These are phyloP conservation scores for Zygoascus ofunaensis DNA, from an alignment of 805 yeast species.

Conservation along the genomic window DNA sequence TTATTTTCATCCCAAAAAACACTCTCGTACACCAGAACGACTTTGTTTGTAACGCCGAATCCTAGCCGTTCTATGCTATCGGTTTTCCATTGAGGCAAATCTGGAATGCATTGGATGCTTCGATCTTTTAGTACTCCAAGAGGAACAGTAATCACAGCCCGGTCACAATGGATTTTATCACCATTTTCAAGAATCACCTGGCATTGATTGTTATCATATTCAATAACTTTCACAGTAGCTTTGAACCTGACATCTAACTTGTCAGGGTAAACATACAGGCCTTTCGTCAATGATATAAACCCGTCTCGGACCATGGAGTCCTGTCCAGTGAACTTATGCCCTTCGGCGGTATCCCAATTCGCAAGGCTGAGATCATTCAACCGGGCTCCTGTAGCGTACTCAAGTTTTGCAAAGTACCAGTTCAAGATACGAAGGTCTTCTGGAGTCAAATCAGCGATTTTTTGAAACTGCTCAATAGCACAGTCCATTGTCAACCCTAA, in stretches of 20 bases:
- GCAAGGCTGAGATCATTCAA: slow-evolving; percentile 29
- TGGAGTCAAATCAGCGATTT: slow-evolving; percentile 27
- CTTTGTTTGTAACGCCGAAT: slow-evolving; percentile 33
- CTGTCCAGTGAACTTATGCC: slow-evolving; percentile 32
- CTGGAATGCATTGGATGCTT: slow-evolving; percentile 33
- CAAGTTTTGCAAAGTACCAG: slow-evolving; percentile 36
- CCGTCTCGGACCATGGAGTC: slow-evolving; percentile 33
- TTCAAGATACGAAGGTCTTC: slow-evolving; percentile 30
- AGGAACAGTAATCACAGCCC: slow-evolving; percentile 33
- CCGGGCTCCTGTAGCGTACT: slow-evolving; percentile 29
- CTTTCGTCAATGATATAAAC: slow-evolving; percentile 28
- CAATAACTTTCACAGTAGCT: slow-evolving; percentile 30
- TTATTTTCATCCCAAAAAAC: slow-evolving; percentile 32
- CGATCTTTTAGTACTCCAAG: slow-evolving; percentile 34
- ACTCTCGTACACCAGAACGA: slow-evolving; percentile 27
- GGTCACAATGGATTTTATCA: slow-evolving; percentile 33
- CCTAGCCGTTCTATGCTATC: slow-evolving; percentile 33
- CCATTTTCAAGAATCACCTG: slow-evolving; percentile 31
- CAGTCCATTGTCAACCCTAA: slow-evolving; percentile 31
- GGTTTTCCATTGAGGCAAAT: slow-evolving; percentile 33
- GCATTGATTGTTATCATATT: slow-evolving; percentile 28
- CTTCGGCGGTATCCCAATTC: slow-evolving; percentile 36
- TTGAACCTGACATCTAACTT: slow-evolving; percentile 34
- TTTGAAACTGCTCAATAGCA: slow-evolving; percentile 25
- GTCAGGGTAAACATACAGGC: slow-evolving; percentile 30